These are phyloP conservation scores for Diaporthe humulicola DNA, from an alignment of 2,329 filamentous ascomycete species.

Conservation along the genomic window DNA sequence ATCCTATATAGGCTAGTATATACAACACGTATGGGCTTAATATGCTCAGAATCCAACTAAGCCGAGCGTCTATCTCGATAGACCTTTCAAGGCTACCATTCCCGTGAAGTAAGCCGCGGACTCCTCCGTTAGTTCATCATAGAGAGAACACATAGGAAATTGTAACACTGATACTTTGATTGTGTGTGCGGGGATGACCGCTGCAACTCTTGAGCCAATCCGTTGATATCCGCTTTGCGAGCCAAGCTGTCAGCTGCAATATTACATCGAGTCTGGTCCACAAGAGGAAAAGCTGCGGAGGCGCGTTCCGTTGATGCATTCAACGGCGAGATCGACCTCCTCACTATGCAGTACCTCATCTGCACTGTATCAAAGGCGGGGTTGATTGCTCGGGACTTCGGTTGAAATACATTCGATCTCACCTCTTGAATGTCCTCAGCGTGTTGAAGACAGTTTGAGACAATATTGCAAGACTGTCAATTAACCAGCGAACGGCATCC, in stretches of 20 bases:
- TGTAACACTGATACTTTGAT: not conserved
- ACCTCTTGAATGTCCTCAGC: not conserved
- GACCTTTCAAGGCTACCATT: too few relatives aligned
- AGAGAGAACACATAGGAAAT: too few relatives aligned
- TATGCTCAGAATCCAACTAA: too few relatives aligned
- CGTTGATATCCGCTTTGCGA: not conserved
- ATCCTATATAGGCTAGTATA: too few relatives aligned
- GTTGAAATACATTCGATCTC: not conserved
- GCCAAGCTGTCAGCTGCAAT: not conserved
- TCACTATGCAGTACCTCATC: not conserved
- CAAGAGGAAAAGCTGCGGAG: conserved; percentile 16
- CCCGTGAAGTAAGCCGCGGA: too few relatives aligned
- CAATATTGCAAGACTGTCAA: not conserved
- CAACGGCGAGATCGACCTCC: not conserved
- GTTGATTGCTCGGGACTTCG: not conserved
- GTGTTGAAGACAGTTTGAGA: not conserved
- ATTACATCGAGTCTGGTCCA: not conserved
- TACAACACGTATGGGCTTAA: too few relatives aligned
- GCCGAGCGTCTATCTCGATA: too few relatives aligned
- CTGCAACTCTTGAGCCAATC: not conserved
- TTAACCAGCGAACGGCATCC: not conserved
- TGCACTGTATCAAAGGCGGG: not conserved
- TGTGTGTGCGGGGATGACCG: not conserved
- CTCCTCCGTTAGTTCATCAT: too few relatives aligned
- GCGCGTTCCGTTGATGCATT: not conserved